Evolutionary conservation across 1,139 yeast genomes (phyloP), one percentile per base, ranked within the genome.

Genomic region (Kurtzmaniella quercitrusa): DNA sequence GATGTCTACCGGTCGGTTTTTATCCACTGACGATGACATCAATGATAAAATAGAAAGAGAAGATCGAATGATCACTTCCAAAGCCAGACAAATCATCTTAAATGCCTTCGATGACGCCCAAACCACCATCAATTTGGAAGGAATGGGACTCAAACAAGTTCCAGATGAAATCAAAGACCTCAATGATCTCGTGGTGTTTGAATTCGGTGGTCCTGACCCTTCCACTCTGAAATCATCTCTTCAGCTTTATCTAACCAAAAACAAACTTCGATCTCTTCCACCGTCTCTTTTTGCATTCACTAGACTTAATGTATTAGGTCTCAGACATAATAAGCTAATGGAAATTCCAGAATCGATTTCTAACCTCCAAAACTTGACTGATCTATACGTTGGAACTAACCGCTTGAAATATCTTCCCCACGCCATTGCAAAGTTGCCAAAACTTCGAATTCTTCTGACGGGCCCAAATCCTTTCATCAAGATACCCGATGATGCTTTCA

Each of bases 121-220:
- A 36, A 61, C 74, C 0, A 60, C 60, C 12, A 62, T 73, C 3
- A 58, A 66, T 45, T 52, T 73, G 36, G 75, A 70, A 43, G 60
- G 68, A 3, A 58, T 72, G 65, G 63, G 59, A 9, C 55, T 73
- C 21, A 52, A 57, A 12, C 73, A 71, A 41, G 53, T 73, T 4
- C 78, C 78, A 0, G 70, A 68, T 40, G 77, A 72, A 50, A 63
- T 73, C 37, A 68, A 68, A 47, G 78, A 73, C 49, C 54, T 73
- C 50, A 66, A 72, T 50, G 66, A 70, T 44, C 53, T 73, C 50
- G 77, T 73, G 18, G 61, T 73, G 12, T 68, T 73, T 48, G 59
- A 59, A 21, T 45, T 49, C 12, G 36, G 36, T 14, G 16, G 18
- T 16, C 36, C 36, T 14, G 66, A 58, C 8, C 51, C 50, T 9